Base-by-base conservation (phyloP, 768 basidiomycete genomes). In the Lactarius vividus region DNA sequence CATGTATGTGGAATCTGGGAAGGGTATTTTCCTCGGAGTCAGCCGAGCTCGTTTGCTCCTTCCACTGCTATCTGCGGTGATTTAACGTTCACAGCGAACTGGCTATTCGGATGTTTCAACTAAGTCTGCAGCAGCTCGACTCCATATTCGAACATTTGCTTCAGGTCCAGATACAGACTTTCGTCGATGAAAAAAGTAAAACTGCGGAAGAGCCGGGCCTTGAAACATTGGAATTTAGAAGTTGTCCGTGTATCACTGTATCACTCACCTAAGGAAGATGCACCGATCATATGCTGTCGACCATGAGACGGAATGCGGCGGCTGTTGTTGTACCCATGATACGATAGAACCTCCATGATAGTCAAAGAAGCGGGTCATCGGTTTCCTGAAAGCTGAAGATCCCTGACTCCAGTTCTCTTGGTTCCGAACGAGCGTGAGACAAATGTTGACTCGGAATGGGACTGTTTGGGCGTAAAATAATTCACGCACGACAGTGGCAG, bases 341-440 rank as follows among this genome's bases (percentile, higher is more conserved):
- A 37, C 11, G 37, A 42, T 42, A 18, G 16, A 18, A 16, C 7
- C 7, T 20, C 18, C 42, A 42, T 6, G 20, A 42, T 18, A 42
- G 1, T 42, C 42, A 42, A 42, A 18, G 42, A 42, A 37, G 6
- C 18, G 42, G 20, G 18, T 42, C 18, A 42, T 42, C 42, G 18
- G 20, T 20, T 42, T 1, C 42, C 42, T 18, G 6, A 20, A 42
- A 20, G 16, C 42, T 42, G 16, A 42, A 42, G 40, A 42, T 6
- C 31, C 6, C 3, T n/a, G 31, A 31, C 82, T 9, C 81, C 82
- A 1, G 80, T 81, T 66, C 81, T 81, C 65, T 62, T 83, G 16
- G 80, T 80, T 62, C 81, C 81, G 0, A 63, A 75, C 20, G 81
- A 82, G 68, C 78, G 73, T 37, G 69, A 69, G 20, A 72, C n/a